Evolutionary conservation across 371 early-diverging fungal species (phyloP).

Genomic region (Mucor sp.): DNA sequence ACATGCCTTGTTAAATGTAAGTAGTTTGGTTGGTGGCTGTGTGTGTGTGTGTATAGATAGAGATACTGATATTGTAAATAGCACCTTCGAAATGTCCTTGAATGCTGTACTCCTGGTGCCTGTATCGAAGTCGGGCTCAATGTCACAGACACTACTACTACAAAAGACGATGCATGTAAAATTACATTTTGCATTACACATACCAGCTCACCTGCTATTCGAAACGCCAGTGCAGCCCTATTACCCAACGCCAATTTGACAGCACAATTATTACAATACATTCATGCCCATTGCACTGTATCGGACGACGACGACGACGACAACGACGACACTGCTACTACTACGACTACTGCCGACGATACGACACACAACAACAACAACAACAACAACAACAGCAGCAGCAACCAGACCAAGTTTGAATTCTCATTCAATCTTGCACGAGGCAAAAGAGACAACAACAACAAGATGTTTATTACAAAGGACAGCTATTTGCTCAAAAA

Average conservation of each 20-base stretch:
- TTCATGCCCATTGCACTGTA: constrained; percentile 47
- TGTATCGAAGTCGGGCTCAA: constrained; percentile 63
- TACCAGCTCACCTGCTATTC: constrained; percentile 38
- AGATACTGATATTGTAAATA: too few relatives aligned
- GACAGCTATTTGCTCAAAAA: constrained; percentile 20
- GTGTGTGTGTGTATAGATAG: neutral
- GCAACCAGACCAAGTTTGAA: constrained; percentile 38
- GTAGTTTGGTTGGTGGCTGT: neutral
- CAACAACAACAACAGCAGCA: too few relatives aligned
- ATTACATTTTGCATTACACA: constrained; percentile 58
- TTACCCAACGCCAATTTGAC: constrained; percentile 57
- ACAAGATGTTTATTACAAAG: constrained; percentile 14
- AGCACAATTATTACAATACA: constrained; percentile 48
- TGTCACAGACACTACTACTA: constrained; percentile 12
- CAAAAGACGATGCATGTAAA: constrained; percentile 16
- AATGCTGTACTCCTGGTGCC: constrained; percentile 58
- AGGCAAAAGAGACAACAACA: constrained; percentile 16
- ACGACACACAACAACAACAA: too few relatives aligned
- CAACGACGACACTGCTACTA: too few relatives aligned
- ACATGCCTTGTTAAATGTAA: constrained; percentile 56
- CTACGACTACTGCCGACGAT: too few relatives aligned
- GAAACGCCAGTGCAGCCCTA: constrained; percentile 24
- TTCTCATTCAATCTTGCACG: constrained; percentile 35
- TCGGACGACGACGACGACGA: constrained; percentile 3
- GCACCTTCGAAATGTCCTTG: constrained; percentile 59